These are phyloP conservation scores for Suhomyces vadensis DNA, from an alignment of 805 yeast species.

Conservation along the genomic window DNA sequence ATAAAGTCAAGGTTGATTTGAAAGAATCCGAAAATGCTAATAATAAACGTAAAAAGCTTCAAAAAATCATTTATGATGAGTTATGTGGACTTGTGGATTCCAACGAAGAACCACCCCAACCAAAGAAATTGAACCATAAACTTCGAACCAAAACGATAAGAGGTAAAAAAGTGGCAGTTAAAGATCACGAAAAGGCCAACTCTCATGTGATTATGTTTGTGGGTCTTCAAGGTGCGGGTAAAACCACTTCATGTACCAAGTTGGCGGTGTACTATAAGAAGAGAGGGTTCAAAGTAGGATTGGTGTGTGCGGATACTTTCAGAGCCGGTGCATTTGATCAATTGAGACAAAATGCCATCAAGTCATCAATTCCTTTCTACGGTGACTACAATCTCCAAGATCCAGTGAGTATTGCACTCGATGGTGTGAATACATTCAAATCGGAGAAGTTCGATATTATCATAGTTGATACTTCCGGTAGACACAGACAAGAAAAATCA, in stretches of 20 bases:
- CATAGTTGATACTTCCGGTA: constrained; percentile 96
- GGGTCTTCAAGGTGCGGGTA: constrained; percentile 98
- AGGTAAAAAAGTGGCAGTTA: constrained; percentile 29
- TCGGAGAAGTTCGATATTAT: constrained; percentile 90
- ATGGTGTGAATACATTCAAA: constrained; percentile 89
- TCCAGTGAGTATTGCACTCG: constrained; percentile 87
- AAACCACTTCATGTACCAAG: constrained; percentile 96
- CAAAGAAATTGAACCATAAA: constrained; percentile 65
- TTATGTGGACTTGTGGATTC: constrained; percentile 84
- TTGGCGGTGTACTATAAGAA: constrained; percentile 92
- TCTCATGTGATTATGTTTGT: constrained; percentile 89
- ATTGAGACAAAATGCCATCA: constrained; percentile 94
- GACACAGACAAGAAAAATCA: constrained; percentile 93
- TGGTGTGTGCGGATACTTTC: constrained; percentile 98
- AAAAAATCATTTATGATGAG: constrained; percentile 93
- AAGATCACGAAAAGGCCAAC: constrained; percentile 15
- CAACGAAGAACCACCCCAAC: constrained; percentile 63
- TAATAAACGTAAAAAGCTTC: constrained; percentile 76
- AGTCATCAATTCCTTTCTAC: constrained; percentile 89
- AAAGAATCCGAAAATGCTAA: constrained; percentile 52
- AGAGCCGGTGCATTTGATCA: constrained; percentile 99
- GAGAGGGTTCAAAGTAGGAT: constrained; percentile 90
- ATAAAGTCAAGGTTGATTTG: constrained; percentile 55
- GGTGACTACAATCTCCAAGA: constrained; percentile 96
- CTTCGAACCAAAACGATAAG: constrained; percentile 21